phyloP scores from a whole-genome alignment of 495 filamentous ascomycete species.

The Hypoxylon lienhwacheense region DNA sequence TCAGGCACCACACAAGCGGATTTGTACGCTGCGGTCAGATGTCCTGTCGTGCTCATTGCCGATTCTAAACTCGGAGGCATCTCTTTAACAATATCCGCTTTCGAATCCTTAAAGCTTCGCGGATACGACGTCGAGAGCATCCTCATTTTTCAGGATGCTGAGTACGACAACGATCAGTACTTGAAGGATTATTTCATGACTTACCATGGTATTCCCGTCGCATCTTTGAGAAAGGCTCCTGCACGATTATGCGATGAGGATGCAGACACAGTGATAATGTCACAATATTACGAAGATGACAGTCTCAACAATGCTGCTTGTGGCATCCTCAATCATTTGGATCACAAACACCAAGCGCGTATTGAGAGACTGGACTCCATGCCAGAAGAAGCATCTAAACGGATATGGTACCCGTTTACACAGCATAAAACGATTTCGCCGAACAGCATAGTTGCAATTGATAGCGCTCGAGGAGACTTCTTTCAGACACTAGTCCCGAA shows the following conservation, averaged over 20 bases:
- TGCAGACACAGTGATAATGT: constrained; percentile 58
- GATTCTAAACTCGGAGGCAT: constrained; percentile 75
- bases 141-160: constrained; percentile 61
- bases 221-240: constrained; percentile 58
- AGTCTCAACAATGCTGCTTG: constrained; percentile 33
- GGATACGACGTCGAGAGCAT: constrained; percentile 74
- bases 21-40: constrained; percentile 67
- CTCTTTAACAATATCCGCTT: constrained; percentile 71
- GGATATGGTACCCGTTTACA: constrained; percentile 82
- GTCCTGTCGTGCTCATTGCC: constrained; percentile 72
- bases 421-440: constrained; percentile 65
- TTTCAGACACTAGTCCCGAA: constrained; percentile 60
- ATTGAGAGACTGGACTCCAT: constrained; percentile 61
- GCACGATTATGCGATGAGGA: constrained; percentile 24
- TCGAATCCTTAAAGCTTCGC: constrained; percentile 69
- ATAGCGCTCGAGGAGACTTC: constrained; percentile 73
- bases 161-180: constrained; percentile 68
- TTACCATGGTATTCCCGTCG: constrained; percentile 57
- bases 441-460: constrained; percentile 66
- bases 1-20: constrained; percentile 76
- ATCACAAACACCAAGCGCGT: constrained; percentile 51
- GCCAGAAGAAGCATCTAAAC: constrained; percentile 55
- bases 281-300: constrained; percentile 59
- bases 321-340: constrained; percentile 51
- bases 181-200: constrained; percentile 61